phyloP scores from a whole-genome alignment of 1,284 basidiomycete genomes.

The Marasmius oreades region DNA sequence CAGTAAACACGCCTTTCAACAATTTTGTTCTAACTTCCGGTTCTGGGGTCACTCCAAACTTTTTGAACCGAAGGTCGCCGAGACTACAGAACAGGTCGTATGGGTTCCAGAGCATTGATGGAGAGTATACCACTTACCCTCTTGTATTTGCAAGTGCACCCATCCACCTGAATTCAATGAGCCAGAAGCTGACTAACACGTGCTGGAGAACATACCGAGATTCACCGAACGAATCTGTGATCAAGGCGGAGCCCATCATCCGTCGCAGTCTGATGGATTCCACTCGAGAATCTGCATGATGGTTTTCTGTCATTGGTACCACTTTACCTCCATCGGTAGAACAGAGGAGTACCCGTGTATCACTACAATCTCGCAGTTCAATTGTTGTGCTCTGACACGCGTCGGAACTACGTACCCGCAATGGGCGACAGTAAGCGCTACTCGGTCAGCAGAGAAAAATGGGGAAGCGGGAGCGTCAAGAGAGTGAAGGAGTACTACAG shows the following conservation, averaged over 20 bases:
- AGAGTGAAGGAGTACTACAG: conserved; percentile 85
- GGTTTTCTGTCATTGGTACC: conserved; percentile 82
- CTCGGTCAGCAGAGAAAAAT: conserved; percentile 70
- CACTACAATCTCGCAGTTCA: conserved; percentile 44
- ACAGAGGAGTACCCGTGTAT: conserved; percentile 87
- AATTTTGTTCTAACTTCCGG: conserved; percentile 87
- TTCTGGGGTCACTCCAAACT: conserved; percentile 90
- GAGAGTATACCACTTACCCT: conserved; percentile 46
- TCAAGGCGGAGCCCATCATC: conserved; percentile 87
- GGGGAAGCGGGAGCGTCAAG: conserved; percentile 71
- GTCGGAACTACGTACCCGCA: conserved; percentile 61
- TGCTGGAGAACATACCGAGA: conserved; percentile 51
- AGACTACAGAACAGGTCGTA: conserved; percentile 47
- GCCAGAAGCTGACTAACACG: neutral
- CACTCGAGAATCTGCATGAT: conserved; percentile 87
- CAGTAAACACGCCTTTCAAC: conserved; percentile 55
- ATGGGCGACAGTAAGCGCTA: conserved; percentile 88
- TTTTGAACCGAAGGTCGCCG: conserved; percentile 90
- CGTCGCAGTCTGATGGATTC: conserved; percentile 84
- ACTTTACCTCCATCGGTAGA: conserved; percentile 70
- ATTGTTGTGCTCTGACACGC: neutral
- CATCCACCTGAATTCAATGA: conserved; percentile 68
- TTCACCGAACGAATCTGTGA: conserved; percentile 96
- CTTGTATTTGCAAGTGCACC: conserved; percentile 93
- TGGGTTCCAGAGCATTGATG: neutral